Evolutionary conservation across 495 filamentous ascomycete genomes (phyloP), one percentile per base, ranked within the genome.

Genomic region (Xylaria sp.): DNA sequence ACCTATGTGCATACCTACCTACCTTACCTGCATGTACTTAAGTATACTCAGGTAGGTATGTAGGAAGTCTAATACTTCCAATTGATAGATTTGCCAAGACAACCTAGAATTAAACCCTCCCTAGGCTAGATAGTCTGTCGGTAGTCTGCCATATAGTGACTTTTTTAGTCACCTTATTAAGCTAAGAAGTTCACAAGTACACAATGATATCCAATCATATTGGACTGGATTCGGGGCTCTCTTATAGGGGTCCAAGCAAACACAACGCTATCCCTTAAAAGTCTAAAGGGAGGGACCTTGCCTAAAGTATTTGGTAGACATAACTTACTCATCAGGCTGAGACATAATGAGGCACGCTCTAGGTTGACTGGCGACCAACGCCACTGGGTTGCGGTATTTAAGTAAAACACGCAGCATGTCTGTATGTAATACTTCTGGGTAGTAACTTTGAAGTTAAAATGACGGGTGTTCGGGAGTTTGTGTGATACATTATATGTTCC

Each of bases 381-480:
- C 31, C 57, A 40, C 57, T 43, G 37, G 37, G 12, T 43, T 62
- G 37, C 37, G 29, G n/a, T 8, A 37, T 59, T 24, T 58, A 58
- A 2, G 53, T 33, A 57, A 33, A 33, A 57, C 53, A 57, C 14
- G 53, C 53, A 57, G 26, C 53, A 57, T 31, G 53, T 57, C 26
- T 19, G 4, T 15, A 55, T 31, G 24, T 24, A 31, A 14, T 26
- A 52, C 5, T 21, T 21, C n/a, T 50, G n/a, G 46, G 8, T 50
- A 50, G n/a, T 24, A 8, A 41, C 5, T 41, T 8, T 11, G 40
- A 24, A 50, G 48, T 3, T 50, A 8, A 24, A 15, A 8, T 37
- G 4, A 37, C 8, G 35, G 35, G 3, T 37, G 35, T 3, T 4
- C 3, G 7, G 0, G 24, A 55, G 26, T 31, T 55, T 14, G 19